Conservation (phyloP, 129 eudicot species). For the Chrysanthemum seticuspe region DNA sequence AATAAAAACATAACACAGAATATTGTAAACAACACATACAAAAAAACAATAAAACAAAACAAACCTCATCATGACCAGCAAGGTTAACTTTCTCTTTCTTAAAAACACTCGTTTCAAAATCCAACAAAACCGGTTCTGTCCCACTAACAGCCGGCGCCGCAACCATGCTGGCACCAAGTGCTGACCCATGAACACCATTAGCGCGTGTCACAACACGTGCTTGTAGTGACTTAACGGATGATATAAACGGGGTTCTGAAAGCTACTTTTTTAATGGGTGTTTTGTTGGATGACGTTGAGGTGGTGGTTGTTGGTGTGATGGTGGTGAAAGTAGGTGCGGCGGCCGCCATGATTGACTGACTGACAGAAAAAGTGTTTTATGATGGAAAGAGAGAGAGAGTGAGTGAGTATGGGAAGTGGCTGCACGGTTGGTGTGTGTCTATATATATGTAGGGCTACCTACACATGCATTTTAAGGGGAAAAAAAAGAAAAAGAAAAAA, state of each 20-base stretch:
- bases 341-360: constrained; percentile 25
- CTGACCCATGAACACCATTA: constrained; percentile 30
- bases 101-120: constrained; percentile 71
- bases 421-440: not conserved
- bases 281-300: constrained; percentile 14
- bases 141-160: constrained; percentile 38
- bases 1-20: no score
- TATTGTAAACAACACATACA: no score
- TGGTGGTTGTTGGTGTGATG: constrained; percentile 12
- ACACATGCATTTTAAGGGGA: no score
- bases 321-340: constrained; percentile 28
- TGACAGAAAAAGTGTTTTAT: not conserved
- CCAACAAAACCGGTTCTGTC: constrained; percentile 37
- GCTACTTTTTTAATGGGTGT: constrained; percentile 18
- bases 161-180: constrained; percentile 56
- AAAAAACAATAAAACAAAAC: not conserved
- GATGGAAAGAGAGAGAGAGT: not conserved
- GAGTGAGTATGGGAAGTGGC: constrained; percentile 6
- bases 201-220: not conserved
- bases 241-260: constrained; percentile 11
- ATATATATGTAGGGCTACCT: not conserved
- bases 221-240: constrained; percentile 28
- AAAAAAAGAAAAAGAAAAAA: no score
- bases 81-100: constrained; percentile 63
- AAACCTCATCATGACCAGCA: constrained; percentile 74